phyloP scores from a whole-genome alignment of 108 stramenopile genomes.

The Cyclotella baltica region DNA sequence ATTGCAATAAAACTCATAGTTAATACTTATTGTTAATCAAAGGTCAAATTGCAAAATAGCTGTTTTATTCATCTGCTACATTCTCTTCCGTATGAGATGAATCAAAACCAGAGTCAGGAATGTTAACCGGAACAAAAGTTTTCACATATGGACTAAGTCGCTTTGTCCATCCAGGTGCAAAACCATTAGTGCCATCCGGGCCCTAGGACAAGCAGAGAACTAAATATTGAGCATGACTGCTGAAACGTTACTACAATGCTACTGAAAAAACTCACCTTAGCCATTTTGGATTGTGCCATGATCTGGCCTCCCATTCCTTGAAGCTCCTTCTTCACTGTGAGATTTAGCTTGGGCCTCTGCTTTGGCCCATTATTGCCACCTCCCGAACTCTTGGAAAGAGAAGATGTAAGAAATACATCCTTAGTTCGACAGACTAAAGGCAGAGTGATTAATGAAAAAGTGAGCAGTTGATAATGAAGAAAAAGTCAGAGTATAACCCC shows the following conservation, averaged over 20 bases:
- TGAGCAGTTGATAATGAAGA: neutral
- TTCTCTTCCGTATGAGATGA: neutral
- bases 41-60: too few species aligned
- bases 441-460: neutral
- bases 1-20: too few species aligned
- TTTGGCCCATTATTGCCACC: conserved; percentile 60
- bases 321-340: conserved; percentile 80
- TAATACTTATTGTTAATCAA: neutral
- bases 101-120: conserved; percentile 16
- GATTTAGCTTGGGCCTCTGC: conserved; percentile 80
- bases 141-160: conserved; percentile 44
- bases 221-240: neutral
- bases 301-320: conserved; percentile 81
- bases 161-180: conserved; percentile 72
- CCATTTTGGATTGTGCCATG: conserved; percentile 89
- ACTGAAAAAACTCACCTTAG: conserved; percentile 66
- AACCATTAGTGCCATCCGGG: conserved; percentile 73
- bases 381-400: conserved; percentile 24
- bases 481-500: neutral
- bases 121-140: conserved; percentile 15
- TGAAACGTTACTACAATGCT: neutral
- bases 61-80: neutral
- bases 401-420: conserved; percentile 70
- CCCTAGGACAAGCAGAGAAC: conserved; percentile 31
- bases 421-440: conserved; percentile 70